phyloP scores from a whole-genome alignment of 352 stramenopile species.

The Phytophthora rubi region DNA sequence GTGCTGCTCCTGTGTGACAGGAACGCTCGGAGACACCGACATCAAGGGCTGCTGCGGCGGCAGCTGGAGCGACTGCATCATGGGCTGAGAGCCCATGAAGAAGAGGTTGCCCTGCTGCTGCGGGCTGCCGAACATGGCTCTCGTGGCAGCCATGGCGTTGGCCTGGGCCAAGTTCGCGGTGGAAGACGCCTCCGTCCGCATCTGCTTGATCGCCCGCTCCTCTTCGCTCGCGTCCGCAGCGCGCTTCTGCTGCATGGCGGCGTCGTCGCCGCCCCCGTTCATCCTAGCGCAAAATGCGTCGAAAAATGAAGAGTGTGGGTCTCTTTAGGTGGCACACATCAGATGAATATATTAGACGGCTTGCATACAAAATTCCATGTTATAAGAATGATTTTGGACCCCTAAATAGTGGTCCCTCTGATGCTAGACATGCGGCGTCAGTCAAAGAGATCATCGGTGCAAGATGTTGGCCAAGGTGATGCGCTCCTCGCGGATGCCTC shows the following conservation, averaged over 20 bases:
- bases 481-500: slow-evolving; percentile 4
- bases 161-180: slow-evolving; percentile 14
- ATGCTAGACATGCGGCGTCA: neutral
- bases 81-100: slow-evolving; percentile 41
- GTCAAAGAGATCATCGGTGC: slow-evolving; percentile 4
- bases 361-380: neutral
- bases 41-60: slow-evolving; percentile 21
- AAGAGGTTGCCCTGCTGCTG: slow-evolving; percentile 33
- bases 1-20: slow-evolving; percentile 34
- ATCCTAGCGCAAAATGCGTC: slow-evolving; percentile 13
- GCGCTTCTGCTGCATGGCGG: slow-evolving; percentile 34
- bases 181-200: slow-evolving; percentile 32
- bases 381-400: neutral
- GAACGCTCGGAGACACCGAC: slow-evolving; percentile 35
- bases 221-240: slow-evolving; percentile 25
- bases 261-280: slow-evolving; percentile 21
- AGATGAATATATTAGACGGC: neutral
- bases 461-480: slow-evolving; percentile 31
- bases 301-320: slow-evolving; percentile 16
- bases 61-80: slow-evolving; percentile 36
- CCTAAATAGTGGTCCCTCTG: neutral
- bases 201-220: slow-evolving; percentile 41
- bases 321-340: slow-evolving; percentile 18
- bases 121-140: slow-evolving; percentile 28
- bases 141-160: slow-evolving; percentile 31